phyloP scores from a whole-genome alignment of 1,284 basidiomycete species.

The Rhodotorula sp. region DNA sequence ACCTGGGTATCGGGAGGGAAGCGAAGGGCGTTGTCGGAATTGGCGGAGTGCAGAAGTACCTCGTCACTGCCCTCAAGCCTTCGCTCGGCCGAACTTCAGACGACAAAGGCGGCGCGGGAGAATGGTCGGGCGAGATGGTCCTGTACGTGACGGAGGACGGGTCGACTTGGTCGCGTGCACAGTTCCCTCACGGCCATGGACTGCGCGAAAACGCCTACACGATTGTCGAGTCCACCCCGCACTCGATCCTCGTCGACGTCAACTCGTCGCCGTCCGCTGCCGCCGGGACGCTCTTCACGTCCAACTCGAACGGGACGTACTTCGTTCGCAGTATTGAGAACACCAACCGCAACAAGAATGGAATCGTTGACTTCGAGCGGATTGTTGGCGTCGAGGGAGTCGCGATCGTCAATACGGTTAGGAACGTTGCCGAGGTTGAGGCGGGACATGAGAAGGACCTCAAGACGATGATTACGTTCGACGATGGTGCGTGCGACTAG shows the following conservation, averaged over 20 bases:
- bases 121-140: slow-evolving; percentile 64
- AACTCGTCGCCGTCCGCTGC: slow-evolving; percentile 68
- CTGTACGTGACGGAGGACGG: slow-evolving; percentile 82
- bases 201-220: slow-evolving; percentile 90
- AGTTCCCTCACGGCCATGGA: slow-evolving; percentile 79
- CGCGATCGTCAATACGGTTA: slow-evolving; percentile 81
- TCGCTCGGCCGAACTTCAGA: not conserved
- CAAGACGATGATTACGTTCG: slow-evolving; percentile 78
- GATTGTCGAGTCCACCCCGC: slow-evolving; percentile 85
- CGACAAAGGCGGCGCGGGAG: not conserved
- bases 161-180: slow-evolving; percentile 72
- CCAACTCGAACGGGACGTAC: slow-evolving; percentile 89
- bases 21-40: slow-evolving; percentile 81
- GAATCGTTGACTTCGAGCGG: slow-evolving; percentile 91
- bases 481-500: slow-evolving; percentile 65
- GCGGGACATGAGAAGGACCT: slow-evolving; percentile 66
- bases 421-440: slow-evolving; percentile 77
- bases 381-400: slow-evolving; percentile 90
- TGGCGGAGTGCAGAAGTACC: slow-evolving; percentile 85
- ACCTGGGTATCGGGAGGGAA: slow-evolving; percentile 74
- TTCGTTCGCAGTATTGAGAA: slow-evolving; percentile 88
- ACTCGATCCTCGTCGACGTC: slow-evolving; percentile 92
- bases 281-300: slow-evolving; percentile 89
- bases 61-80: slow-evolving; percentile 74
- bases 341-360: slow-evolving; percentile 81